Base-by-base conservation (phyloP, 2,329 filamentous ascomycete genomes). In the Colletotrichum sp. region DNA sequence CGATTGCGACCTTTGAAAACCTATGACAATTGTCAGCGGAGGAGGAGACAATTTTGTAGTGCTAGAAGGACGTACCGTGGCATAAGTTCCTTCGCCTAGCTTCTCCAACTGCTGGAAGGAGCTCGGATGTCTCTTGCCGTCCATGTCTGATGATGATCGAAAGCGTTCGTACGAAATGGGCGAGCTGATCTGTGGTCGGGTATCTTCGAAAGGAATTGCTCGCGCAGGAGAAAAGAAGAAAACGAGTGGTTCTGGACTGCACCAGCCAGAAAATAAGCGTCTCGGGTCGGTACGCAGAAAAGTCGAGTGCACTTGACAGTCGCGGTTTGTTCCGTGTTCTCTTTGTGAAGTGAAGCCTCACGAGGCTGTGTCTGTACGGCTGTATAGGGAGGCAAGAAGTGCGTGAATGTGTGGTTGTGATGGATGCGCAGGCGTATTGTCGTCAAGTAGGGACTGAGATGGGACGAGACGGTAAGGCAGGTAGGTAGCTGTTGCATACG, bases 81-180 rank as follows among this genome's bases (percentile, higher is more conserved):
- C 97, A 92, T 99, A 99, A 36, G 97, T 99, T 77, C 97, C 97
- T 89, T 99, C 97, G 82, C 97, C 97, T 79, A 99, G 91, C 94
- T 96, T 99, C 87, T 99, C 97, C 85, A 99, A 92, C 92, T 99
- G 97, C 91, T 99, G 96, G 90, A 99, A 99, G 77, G 96, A 99
- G 88, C 95, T 98, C 72, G 96, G 96, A 82, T 98, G 95, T 82
- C 95, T 90, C 85, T 98, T 95, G 83, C 95, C 95, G 86, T 98
- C 96, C 96, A 99, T 99, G 77, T 76, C 55, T 62, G 72, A 10
- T 69, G 39, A 30, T 34, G n/a, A 18, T 6, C n/a, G 30, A 34
- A 34, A 32, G 28, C 28, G 10, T 22, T 13, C n/a, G n/a, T 22
- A 34, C 59, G 30, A 32, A 34, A 22, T 13, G n/a, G 64, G 16